A percentile compares a stretch with the other conserved stretches of the same genome.
Conservation (phyloP, 345 rosid species). For the Kandelia obovata region DNA sequence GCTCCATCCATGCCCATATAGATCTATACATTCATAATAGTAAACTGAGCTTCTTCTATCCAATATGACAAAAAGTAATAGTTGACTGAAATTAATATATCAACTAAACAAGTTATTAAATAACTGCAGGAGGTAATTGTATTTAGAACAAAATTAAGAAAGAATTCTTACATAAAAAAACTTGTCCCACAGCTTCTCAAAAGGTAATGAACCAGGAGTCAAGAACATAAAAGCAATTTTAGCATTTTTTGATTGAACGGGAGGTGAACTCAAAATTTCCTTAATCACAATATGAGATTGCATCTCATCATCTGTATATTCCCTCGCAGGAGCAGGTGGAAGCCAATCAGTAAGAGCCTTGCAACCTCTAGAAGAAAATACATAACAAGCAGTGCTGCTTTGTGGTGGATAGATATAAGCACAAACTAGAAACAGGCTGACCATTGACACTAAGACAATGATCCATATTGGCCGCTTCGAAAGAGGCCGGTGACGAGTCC, state of each 20-base stretch:
- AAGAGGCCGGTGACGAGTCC: conserved; percentile 61
- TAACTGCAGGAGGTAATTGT: neutral
- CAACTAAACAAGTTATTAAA: neutral
- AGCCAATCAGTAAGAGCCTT: conserved; percentile 81
- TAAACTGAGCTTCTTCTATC: too few species aligned
- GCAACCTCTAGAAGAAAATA: conserved; percentile 81
- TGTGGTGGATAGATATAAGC: conserved; percentile 83
- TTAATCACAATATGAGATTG: conserved; percentile 64
- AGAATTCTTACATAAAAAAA: conserved; percentile 59
- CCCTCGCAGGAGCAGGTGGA: conserved; percentile 80
- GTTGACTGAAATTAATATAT: too few species aligned
- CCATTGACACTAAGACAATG: conserved; percentile 62
- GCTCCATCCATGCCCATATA: too few species aligned
- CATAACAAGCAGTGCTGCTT: conserved; percentile 64
- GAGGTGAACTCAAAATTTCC: conserved; percentile 61
- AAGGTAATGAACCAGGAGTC: conserved; percentile 78
- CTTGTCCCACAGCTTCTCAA: conserved; percentile 91
- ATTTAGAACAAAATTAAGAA: neutral
- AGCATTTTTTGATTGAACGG: conserved; percentile 43
- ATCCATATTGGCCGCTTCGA: conserved; percentile 83
- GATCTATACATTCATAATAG: too few species aligned
- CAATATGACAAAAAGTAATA: too few species aligned
- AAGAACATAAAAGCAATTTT: conserved; percentile 94
- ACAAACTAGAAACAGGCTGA: conserved; percentile 61
- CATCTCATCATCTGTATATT: conserved; percentile 74